A percentile compares a stretch with the other conserved stretches of the same genome.
Conservation (phyloP, 2,329 filamentous ascomycete genomes). For the Didymella pomorum region DNA sequence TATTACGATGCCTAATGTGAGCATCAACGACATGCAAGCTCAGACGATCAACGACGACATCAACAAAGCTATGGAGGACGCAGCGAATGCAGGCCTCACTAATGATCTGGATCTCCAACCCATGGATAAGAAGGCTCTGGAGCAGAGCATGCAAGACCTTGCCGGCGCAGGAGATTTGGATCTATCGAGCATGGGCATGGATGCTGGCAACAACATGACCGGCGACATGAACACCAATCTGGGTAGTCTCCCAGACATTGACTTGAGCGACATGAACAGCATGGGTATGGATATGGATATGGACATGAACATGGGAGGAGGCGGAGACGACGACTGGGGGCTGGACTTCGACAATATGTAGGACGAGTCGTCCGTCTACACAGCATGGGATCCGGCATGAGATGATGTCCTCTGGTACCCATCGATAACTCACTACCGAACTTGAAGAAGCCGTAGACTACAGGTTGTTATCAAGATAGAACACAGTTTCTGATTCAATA, state of each 20-base stretch:
- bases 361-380: neutral
- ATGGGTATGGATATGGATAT: slow-evolving; percentile 43
- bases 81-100: slow-evolving; percentile 43
- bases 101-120: slow-evolving; percentile 42
- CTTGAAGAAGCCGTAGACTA: neutral
- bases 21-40: slow-evolving; percentile 38
- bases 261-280: slow-evolving; percentile 41
- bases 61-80: slow-evolving; percentile 49
- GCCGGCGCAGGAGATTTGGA: slow-evolving; percentile 38
- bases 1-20: slow-evolving; percentile 40
- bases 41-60: slow-evolving; percentile 42
- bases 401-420: too few relatives aligned
- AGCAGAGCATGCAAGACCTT: slow-evolving; percentile 44
- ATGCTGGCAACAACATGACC: slow-evolving; percentile 29
- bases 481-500: neutral
- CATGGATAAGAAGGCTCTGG: slow-evolving; percentile 46
- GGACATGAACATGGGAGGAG: slow-evolving; percentile 39
- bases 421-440: neutral
- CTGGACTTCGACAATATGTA: slow-evolving; percentile 54
- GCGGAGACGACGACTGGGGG: slow-evolving; percentile 50
- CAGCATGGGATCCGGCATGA: neutral
- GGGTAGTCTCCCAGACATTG: slow-evolving; percentile 39
- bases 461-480: too few relatives aligned
- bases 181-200: slow-evolving; percentile 44
- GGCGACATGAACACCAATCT: slow-evolving; percentile 32